Evolutionary conservation across 2,329 filamentous ascomycete species (phyloP), one percentile per base, ranked within the genome.

Genomic region (Penicillium glabrum): DNA sequence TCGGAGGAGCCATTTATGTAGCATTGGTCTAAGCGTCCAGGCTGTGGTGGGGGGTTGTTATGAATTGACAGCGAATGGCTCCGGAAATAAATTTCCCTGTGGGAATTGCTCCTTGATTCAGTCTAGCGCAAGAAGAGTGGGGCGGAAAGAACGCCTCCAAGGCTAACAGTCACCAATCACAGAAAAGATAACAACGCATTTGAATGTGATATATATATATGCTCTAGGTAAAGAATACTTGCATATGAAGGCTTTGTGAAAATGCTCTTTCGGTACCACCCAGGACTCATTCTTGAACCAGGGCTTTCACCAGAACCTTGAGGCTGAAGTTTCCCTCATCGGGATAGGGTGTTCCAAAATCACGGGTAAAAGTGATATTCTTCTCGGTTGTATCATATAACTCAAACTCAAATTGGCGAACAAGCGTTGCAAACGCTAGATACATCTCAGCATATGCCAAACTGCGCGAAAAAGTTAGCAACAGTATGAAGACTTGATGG

Each of bases 381-480:
- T 58, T 54, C 43, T 46, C 41, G 0, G 56, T 54, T 1, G 53
- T 62, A 27, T 62, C 56, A 19, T 57, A 55, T 11, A 64, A 26
- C 33, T 55, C 54, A 33, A 66, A 53, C 1, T 63, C 60, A 41
- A 56, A 64, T 1, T 55, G 55, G 7, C 60, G 57, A 16, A 59
- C 26, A 4, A 64, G 54, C 4, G 45, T 49, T 14, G 62, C 59
- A 11, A 64, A 24, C 3, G 53, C 51, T 24, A 63, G 35, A 43
- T 61, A 66, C 9, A 64, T n/a, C 46, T 61, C 55, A 3, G 57
- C 55, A 23, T 64, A 61, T 1, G 61, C 63, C 29, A 67, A 27
- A 43, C 62, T 66, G 14, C 11, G 11, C 11, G 13, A 3, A 19
- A 33, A 9, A 21, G 37, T 41, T 13, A 23, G 37, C 21, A 23